phyloP scores from a whole-genome alignment of 352 stramenopile species.

The Phytophthora pini region DNA sequence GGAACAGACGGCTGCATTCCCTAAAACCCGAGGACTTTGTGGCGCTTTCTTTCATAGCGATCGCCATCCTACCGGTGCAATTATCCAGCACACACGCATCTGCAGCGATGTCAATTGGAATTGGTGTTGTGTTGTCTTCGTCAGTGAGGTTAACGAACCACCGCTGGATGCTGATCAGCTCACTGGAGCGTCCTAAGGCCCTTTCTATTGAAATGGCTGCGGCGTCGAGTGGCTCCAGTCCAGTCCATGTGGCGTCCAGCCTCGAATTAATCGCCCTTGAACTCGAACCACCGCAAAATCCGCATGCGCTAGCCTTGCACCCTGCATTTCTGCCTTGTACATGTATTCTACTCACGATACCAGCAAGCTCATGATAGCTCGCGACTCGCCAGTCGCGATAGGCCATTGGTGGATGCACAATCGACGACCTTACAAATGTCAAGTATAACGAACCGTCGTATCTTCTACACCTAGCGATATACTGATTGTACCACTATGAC shows the following conservation, averaged over 20 bases:
- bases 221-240: background rate
- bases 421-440: background rate
- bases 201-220: conserved; percentile 4
- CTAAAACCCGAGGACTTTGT: background rate
- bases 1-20: background rate
- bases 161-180: background rate
- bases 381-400: no score
- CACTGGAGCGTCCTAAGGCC: background rate
- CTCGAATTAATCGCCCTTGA: conserved; percentile 3
- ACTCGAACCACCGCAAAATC: conserved; percentile 1
- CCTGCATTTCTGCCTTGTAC: background rate
- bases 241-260: background rate
- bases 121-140: background rate
- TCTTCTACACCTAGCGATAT: background rate
- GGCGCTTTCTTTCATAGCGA: no score
- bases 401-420: background rate
- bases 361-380: background rate
- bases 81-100: background rate
- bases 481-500: background rate
- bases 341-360: background rate
- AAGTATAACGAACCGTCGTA: background rate
- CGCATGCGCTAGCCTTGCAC: background rate
- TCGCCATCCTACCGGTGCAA: no score
- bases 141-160: background rate
- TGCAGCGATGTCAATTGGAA: background rate